Evolutionary conservation across 2,329 filamentous ascomycete species (phyloP).

Genomic region (Gyromitra esculenta): DNA sequence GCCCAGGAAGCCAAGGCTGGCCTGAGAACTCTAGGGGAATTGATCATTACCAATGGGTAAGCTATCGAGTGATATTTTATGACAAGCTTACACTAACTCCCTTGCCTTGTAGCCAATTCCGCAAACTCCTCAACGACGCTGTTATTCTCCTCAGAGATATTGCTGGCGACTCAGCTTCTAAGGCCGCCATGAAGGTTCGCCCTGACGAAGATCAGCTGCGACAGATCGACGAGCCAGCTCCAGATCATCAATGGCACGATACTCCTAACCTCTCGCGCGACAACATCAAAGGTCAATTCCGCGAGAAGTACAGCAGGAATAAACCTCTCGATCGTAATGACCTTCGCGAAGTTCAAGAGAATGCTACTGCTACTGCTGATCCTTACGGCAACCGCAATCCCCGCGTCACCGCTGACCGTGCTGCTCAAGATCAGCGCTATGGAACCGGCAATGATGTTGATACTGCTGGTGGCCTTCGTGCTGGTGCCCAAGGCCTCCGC

Average conservation of each 20-base stretch:
- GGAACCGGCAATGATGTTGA: conserved; percentile 65
- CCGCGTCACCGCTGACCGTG: conserved; percentile 65
- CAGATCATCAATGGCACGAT: conserved; percentile 94
- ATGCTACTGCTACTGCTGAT: conserved; percentile 69
- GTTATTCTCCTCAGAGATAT: conserved; percentile 86
- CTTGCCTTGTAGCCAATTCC: conserved; percentile 61
- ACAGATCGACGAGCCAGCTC: conserved; percentile 83
- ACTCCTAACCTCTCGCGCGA: conserved; percentile 78
- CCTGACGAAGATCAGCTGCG: conserved; percentile 79
- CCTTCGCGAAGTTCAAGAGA: conserved; percentile 68
- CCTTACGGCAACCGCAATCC: conserved; percentile 68
- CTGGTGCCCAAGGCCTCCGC: conserved; percentile 64
- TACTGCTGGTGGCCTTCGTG: conserved; percentile 60
- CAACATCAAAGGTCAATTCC: conserved; percentile 74
- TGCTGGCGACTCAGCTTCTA: conserved; percentile 85
- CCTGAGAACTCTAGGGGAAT: conserved; percentile 83
- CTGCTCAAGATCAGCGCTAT: conserved; percentile 65
- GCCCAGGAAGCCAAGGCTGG: conserved; percentile 84
- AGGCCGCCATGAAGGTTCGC: conserved; percentile 77
- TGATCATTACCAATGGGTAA: conserved; percentile 94
- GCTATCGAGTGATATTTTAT: conserved; percentile 65
- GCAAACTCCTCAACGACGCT: conserved; percentile 73
- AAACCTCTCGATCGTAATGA: conserved; percentile 68
- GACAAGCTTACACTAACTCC: conserved; percentile 10
- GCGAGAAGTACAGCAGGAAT: conserved; percentile 68